Base-by-base conservation (phyloP, 257 asterid genomes). In the Jasminum sambac region DNA sequence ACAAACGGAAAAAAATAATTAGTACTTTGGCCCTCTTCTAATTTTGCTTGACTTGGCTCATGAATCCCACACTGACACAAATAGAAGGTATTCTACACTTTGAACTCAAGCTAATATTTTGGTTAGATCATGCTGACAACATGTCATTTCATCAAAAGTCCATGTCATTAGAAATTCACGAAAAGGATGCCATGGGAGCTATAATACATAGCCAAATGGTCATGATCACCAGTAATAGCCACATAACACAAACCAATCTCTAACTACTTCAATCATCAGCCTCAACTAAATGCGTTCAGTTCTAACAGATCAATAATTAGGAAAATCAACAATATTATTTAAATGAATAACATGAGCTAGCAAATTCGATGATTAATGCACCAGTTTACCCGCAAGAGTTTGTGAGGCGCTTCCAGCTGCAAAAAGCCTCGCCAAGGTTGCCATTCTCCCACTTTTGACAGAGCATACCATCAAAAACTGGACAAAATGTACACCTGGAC, bases 391-490 rank as follows among this genome's bases (percentile, higher is more conserved):
- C 82, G 87, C 70, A 79, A 77, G 48, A 50, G 78, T 70, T 72
- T 78, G 87, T 61, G 82, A 79, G 85, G 72, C 67, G 63, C 82
- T 81, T 78, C 82, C 84, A 60, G 84, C 82, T 77, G 77, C 78
- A 57, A 79, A 77, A 74, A 86, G 84, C 94, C 96, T 79, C 63
- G 82, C 78, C 83, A 88, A 78, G 92, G 95, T 88, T 68, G 88
- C 86, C 98, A 92, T 92, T 83, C 84, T 88, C 74, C 81, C 91
- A 69, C 82, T 81, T 76, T 82, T 90, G 70, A 84, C 72, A 75
- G 92, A 72, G 79, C 92, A 85, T 80, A 90, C 95, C 98, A 90
- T 86, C 79, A 79, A 80, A 81, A 67, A 72, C 11, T 67, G 74
- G 70, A 72, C 57, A 77, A 69, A 25, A 67, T 71, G 73, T 73